Percentiles rank a stretch among this genome's conserved stretches.
phyloP scores from a whole-genome alignment of 2,329 filamentous ascomycete species.

The Plenodomus biglobosus region DNA sequence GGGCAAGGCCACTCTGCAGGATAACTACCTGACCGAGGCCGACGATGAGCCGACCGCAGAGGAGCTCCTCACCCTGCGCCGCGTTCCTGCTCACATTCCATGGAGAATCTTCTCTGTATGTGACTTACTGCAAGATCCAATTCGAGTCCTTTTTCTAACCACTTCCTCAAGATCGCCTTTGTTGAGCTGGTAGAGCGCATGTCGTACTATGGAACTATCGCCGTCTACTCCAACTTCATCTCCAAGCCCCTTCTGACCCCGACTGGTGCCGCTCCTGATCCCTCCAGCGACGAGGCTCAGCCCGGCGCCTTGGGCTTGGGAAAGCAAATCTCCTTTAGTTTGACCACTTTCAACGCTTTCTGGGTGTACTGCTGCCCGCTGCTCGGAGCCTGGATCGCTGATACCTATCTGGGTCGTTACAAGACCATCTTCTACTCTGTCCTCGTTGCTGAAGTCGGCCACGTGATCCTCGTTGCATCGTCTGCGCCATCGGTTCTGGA shows the following conservation, averaged over 20 bases:
- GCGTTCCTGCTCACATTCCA: slow-evolving; percentile 39
- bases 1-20: slow-evolving; percentile 44
- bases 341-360: slow-evolving; percentile 58
- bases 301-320: slow-evolving; percentile 59
- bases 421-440: slow-evolving; percentile 61
- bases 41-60: slow-evolving; percentile 38
- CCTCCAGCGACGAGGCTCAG: slow-evolving; percentile 30
- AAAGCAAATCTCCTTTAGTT: slow-evolving; percentile 54
- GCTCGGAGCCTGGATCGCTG: slow-evolving; percentile 60
- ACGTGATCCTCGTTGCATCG: slow-evolving; percentile 58
- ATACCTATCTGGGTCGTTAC: slow-evolving; percentile 63
- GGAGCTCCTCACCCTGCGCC: slow-evolving; percentile 40
- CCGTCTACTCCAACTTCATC: slow-evolving; percentile 46
- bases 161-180: slow-evolving; percentile 33
- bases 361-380: slow-evolving; percentile 63
- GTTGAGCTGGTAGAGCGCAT: slow-evolving; percentile 45
- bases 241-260: slow-evolving; percentile 29
- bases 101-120: slow-evolving; percentile 30
- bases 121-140: too few species aligned
- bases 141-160: too few species aligned
- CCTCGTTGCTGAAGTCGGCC: slow-evolving; percentile 60
- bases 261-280: slow-evolving; percentile 35
- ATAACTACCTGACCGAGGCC: slow-evolving; percentile 29
- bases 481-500: slow-evolving; percentile 56
- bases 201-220: slow-evolving; percentile 44